These are phyloP conservation scores for Striga asiatica DNA, from an alignment of 257 asterid species.

Conservation along the genomic window DNA sequence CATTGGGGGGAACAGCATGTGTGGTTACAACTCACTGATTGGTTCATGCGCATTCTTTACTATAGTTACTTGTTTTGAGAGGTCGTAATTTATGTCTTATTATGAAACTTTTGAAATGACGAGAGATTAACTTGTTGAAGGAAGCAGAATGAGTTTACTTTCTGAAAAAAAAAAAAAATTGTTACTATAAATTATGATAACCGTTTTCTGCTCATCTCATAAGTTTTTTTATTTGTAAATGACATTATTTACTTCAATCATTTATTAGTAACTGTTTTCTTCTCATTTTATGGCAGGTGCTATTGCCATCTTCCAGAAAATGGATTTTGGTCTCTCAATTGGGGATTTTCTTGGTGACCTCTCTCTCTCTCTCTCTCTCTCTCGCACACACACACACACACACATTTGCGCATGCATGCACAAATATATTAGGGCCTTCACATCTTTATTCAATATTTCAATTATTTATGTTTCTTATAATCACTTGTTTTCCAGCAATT, in stretches of 20 bases:
- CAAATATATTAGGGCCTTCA: not conserved
- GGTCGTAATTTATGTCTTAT: not conserved
- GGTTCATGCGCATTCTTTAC: not conserved
- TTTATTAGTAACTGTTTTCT: too few relatives aligned
- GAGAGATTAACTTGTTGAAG: not conserved
- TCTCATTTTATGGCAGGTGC: constrained; percentile 72
- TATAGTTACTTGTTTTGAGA: not conserved
- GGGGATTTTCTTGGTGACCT: constrained; percentile 89
- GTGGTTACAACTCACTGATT: too few relatives aligned
- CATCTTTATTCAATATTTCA: not conserved
- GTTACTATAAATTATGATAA: too few relatives aligned
- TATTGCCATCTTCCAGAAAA: constrained; percentile 40
- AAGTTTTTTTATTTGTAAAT: constrained; percentile 2
- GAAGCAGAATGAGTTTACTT: not conserved
- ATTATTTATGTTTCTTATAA: constrained; percentile 12
- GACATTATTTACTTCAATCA: constrained; percentile 7
- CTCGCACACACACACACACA: not conserved
- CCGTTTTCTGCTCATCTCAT: not conserved
- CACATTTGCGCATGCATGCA: not conserved
- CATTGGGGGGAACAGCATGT: too few relatives aligned
- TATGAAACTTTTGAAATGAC: not conserved
- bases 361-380: not conserved
- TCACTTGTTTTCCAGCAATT: constrained; percentile 35
- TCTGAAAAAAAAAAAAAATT: too few relatives aligned
- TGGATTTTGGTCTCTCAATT: constrained; percentile 60